Evolutionary conservation across 306 rosid genomes (phyloP).

Genomic region (Trifolium fragiferum): DNA sequence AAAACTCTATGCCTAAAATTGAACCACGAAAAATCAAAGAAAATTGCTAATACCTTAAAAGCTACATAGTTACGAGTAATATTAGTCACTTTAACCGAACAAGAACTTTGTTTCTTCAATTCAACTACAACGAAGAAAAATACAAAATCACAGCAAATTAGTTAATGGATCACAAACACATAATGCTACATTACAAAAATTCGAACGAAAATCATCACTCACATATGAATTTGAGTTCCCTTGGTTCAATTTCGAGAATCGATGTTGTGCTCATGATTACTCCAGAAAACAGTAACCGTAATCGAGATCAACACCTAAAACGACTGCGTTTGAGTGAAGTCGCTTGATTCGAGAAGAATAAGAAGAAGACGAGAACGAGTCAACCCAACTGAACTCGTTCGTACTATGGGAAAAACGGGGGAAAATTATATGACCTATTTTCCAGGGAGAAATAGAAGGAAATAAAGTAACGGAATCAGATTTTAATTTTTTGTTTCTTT

Average conservation of each 20-base stretch:
- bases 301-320: constrained; percentile 43
- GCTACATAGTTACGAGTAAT: constrained; percentile 67
- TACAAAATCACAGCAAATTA: background rate
- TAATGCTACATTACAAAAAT: background rate
- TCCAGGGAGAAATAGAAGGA: constrained; percentile 1
- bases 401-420: background rate
- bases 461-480: background rate
- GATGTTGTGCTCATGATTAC: constrained; percentile 61
- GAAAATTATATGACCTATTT: constrained; percentile 4
- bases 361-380: constrained; percentile 36
- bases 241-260: constrained; percentile 78
- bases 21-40: constrained; percentile 17
- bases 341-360: constrained; percentile 29
- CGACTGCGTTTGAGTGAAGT: constrained; percentile 26
- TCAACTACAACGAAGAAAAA: constrained; percentile 59
- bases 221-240: constrained; percentile 77
- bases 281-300: constrained; percentile 27
- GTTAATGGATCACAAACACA: background rate
- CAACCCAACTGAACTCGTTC: constrained; percentile 38
- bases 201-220: constrained; percentile 39
- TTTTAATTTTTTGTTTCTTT: background rate
- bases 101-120: constrained; percentile 82
- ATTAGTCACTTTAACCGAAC: constrained; percentile 73
- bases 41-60: constrained; percentile 69
- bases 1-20: constrained; percentile 7